Conservation (phyloP, 2,329 filamentous ascomycete genomes). For the Aspergillus ruber region DNA sequence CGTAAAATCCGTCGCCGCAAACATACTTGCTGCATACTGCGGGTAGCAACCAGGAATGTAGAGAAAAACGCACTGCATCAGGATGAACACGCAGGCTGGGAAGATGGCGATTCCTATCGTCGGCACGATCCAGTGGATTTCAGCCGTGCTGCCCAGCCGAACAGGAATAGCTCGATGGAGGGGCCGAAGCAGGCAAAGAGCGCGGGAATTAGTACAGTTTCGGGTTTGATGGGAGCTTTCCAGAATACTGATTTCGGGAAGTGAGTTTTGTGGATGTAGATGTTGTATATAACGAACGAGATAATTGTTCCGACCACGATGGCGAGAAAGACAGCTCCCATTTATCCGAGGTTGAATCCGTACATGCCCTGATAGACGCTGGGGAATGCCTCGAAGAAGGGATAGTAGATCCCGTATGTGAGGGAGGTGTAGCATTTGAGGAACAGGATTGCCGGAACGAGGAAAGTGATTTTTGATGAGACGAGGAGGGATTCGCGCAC, state of each 20-base stretch:
- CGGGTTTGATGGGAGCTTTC: not conserved
- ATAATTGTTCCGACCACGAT: conserved; percentile 51
- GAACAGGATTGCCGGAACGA: conserved; percentile 58
- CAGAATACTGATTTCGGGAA: conserved; percentile 47
- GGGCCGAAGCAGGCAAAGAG: conserved; percentile 48
- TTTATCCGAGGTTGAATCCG: conserved; percentile 51
- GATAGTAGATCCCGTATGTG: conserved; percentile 45
- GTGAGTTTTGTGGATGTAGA: conserved; percentile 49
- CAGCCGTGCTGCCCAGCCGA: conserved; percentile 12
- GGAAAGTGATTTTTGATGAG: conserved; percentile 54
- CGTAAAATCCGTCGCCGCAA: conserved; percentile 29
- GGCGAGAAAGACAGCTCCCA: conserved; percentile 55
- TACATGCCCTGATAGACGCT: conserved; percentile 56
- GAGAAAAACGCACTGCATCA: conserved; percentile 37
- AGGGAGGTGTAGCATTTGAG: conserved; percentile 57
- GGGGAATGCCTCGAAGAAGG: conserved; percentile 62
- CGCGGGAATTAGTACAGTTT: conserved; percentile 38
- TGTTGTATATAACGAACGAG: conserved; percentile 45
- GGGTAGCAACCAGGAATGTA: conserved; percentile 25
- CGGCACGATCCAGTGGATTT: conserved; percentile 25
- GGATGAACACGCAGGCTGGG: conserved; percentile 26
- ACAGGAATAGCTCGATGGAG: conserved; percentile 54
- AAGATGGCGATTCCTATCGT: conserved; percentile 36
- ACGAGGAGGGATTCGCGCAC: conserved; percentile 50
- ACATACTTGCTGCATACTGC: conserved; percentile 21